Percentiles rank a stretch among this genome's conserved stretches.
phyloP scores from a whole-genome alignment of 352 stramenopile species.

The Thraustochytrium sp. region DNA sequence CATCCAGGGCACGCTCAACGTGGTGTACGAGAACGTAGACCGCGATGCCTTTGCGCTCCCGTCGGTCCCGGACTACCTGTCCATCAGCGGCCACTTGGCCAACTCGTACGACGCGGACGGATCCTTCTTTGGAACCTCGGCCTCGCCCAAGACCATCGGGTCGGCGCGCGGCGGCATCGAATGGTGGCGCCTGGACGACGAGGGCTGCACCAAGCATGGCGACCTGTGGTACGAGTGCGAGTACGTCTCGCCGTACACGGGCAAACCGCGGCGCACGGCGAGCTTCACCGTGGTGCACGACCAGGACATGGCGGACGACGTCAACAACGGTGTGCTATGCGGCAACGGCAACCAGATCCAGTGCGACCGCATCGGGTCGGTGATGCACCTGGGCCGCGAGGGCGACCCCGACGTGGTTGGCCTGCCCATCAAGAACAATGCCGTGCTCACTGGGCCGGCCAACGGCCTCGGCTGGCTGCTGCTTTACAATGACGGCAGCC shows the following conservation, averaged over 20 bases:
- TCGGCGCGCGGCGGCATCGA: background rate
- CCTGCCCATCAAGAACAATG: background rate
- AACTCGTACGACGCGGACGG: constrained; percentile 28
- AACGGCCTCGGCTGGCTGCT: constrained; percentile 4
- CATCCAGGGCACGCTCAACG: background rate
- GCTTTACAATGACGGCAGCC: background rate
- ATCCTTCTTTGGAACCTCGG: background rate
- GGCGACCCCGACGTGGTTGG: background rate
- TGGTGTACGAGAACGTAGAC: constrained; percentile 20
- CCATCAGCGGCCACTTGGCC: background rate
- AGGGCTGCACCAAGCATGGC: background rate
- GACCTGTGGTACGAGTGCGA: background rate
- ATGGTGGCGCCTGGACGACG: constrained; percentile 1
- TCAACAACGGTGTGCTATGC: background rate
- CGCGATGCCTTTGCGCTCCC: background rate
- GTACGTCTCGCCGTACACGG: background rate
- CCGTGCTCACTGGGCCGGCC: background rate
- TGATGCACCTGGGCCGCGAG: background rate
- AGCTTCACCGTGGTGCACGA: background rate
- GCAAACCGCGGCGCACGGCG: background rate
- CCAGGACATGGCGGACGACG: background rate
- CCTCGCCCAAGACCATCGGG: background rate
- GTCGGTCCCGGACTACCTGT: background rate
- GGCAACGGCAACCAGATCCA: background rate
- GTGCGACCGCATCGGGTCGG: background rate